Evolutionary conservation across 139 green algal species (phyloP).

Genomic region (Nannochloris sp.): DNA sequence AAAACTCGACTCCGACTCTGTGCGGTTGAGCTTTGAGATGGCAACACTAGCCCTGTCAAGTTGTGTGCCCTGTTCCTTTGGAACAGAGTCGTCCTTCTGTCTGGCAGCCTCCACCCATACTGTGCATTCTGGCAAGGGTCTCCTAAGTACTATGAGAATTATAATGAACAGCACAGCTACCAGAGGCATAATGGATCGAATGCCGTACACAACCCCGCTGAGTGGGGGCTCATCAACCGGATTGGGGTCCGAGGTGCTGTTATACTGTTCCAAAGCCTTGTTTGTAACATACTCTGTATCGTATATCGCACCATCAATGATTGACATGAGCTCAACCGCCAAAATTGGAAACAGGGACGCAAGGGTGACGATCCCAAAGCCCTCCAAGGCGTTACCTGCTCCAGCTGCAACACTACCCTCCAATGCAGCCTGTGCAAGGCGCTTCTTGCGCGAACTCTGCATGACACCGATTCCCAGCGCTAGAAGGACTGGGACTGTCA

Average conservation of each 20-base stretch:
- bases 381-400: conserved; percentile 36
- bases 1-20: neutral
- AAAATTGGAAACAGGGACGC: conserved; percentile 38
- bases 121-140: conserved; percentile 13
- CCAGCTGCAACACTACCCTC: conserved; percentile 13
- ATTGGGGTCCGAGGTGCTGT: neutral
- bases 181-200: conserved; percentile 37
- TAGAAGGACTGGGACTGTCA: conserved; percentile 41
- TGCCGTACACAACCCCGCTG: conserved; percentile 33
- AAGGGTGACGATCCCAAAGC: conserved; percentile 45
- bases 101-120: conserved; percentile 10
- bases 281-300: conserved; percentile 24
- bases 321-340: conserved; percentile 37
- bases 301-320: conserved; percentile 21
- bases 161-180: conserved; percentile 24
- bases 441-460: conserved; percentile 17
- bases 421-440: conserved; percentile 18
- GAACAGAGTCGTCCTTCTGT: neutral
- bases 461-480: conserved; percentile 37
- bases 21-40: conserved; percentile 3
- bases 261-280: conserved; percentile 2
- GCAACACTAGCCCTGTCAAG: conserved; percentile 5
- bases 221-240: conserved; percentile 17
- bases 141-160: conserved; percentile 19
- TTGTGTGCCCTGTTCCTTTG: neutral